These are phyloP conservation scores for Protea cynaroides DNA, from an alignment of 164 flowering plant species.

Conservation along the genomic window DNA sequence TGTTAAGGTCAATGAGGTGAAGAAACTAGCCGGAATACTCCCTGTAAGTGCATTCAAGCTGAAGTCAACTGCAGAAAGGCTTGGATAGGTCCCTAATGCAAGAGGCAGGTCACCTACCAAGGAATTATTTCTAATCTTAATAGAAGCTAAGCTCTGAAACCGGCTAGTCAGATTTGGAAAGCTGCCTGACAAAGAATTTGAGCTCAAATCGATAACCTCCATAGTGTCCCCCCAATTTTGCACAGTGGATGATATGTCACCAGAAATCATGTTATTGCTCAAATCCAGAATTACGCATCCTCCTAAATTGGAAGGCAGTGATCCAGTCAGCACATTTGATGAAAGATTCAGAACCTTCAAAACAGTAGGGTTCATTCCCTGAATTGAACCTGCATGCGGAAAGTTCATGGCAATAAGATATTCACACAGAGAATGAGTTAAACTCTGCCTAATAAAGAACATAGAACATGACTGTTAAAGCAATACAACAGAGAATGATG, in stretches of 20 bases:
- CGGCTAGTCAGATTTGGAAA: conserved; percentile 51
- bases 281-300: conserved; percentile 54
- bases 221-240: conserved; percentile 53
- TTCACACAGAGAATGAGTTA: neutral
- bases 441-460: neutral
- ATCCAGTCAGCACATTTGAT: conserved; percentile 58
- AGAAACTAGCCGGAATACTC: conserved; percentile 58
- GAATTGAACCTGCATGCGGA: conserved; percentile 53
- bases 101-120: conserved; percentile 58
- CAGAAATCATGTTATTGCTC: conserved; percentile 64
- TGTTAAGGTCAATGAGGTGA: conserved; percentile 45
- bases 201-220: conserved; percentile 78
- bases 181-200: conserved; percentile 72
- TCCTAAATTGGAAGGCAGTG: conserved; percentile 52
- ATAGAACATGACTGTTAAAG: neutral
- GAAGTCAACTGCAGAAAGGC: conserved; percentile 52
- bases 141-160: conserved; percentile 38
- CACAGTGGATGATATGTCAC: conserved; percentile 53
- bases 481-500: neutral
- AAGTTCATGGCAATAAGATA: neutral
- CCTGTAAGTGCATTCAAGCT: conserved; percentile 66
- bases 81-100: conserved; percentile 33
- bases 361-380: conserved; percentile 49
- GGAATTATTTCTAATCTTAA: conserved; percentile 62
- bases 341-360: conserved; percentile 71